phyloP scores from a whole-genome alignment of 2,329 filamentous ascomycete species.

The Talaromyces islandicus region DNA sequence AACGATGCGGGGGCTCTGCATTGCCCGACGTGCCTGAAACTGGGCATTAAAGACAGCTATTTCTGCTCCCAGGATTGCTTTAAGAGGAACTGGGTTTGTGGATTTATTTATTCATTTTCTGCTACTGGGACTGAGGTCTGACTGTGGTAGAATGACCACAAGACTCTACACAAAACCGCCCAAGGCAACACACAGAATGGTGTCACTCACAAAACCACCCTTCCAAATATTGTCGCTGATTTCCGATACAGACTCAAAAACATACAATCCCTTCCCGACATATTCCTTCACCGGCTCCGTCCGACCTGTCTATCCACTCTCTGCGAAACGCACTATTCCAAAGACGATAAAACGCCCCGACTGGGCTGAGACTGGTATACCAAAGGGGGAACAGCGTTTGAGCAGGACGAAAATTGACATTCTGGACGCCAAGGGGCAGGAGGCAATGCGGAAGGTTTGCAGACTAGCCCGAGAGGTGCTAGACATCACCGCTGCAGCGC shows the following conservation, averaged over 20 bases:
- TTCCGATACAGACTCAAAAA: conserved; percentile 68
- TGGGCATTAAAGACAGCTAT: conserved; percentile 57
- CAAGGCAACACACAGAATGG: conserved; percentile 68
- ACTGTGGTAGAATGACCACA: conserved; percentile 31
- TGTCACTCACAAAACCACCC: conserved; percentile 52
- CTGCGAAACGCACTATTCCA: conserved; percentile 62
- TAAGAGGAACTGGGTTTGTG: conserved; percentile 84
- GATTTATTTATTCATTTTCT: neutral
- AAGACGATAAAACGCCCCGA: conserved; percentile 72
- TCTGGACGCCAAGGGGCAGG: conserved; percentile 66
- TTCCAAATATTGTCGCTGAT: conserved; percentile 59
- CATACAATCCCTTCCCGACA: conserved; percentile 80
- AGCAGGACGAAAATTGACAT: conserved; percentile 71
- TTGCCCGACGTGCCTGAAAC: conserved; percentile 85
- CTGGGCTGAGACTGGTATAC: conserved; percentile 72
- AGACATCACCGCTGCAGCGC: conserved; percentile 73
- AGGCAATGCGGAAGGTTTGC: conserved; percentile 85
- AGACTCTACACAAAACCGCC: conserved; percentile 51
- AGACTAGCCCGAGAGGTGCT: conserved; percentile 75
- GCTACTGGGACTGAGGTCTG: neutral
- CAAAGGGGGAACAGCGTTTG: conserved; percentile 51
- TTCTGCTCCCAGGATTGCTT: conserved; percentile 97
- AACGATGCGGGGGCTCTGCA: conserved; percentile 78
- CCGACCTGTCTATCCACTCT: conserved; percentile 77
- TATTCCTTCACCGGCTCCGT: conserved; percentile 72